phyloP scores from a whole-genome alignment of 345 rosid species.

The Citrus reticulata region DNA sequence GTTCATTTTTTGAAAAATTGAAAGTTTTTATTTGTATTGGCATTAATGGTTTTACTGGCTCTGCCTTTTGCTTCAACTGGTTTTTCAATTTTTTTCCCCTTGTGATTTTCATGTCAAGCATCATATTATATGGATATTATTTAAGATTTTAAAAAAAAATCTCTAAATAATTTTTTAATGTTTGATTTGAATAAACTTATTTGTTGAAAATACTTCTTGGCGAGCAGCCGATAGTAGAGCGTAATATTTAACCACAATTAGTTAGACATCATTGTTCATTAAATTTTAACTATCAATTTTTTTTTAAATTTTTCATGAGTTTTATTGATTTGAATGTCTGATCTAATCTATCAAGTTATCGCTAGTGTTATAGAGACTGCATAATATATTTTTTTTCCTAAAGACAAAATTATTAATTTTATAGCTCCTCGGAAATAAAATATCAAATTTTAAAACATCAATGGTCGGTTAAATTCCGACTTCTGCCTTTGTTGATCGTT shows the following conservation, averaged over 20 bases:
- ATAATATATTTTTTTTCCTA: too few relatives aligned
- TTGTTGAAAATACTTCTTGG: neutral
- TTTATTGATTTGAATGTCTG: neutral
- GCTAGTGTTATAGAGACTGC: neutral
- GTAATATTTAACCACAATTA: too few relatives aligned
- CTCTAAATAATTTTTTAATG: too few relatives aligned
- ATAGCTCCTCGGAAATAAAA: neutral
- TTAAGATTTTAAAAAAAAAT: too few relatives aligned
- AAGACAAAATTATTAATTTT: neutral
- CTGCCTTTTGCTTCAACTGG: neutral
- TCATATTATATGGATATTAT: too few relatives aligned
- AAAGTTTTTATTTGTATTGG: neutral
- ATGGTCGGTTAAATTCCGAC: too few relatives aligned
- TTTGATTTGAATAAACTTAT: neutral
- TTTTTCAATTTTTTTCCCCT: neutral
- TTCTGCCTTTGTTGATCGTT: too few relatives aligned
- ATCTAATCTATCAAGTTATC: neutral
- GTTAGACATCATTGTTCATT: too few relatives aligned
- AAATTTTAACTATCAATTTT: too few relatives aligned
- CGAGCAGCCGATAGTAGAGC: neutral
- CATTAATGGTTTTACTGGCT: neutral
- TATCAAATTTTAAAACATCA: neutral
- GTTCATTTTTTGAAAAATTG: conserved; percentile 4
- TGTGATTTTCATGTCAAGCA: too few relatives aligned
- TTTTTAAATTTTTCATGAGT: neutral